Evolutionary conservation across 257 asterid species (phyloP).

Genomic region (Solanum paucissectum): DNA sequence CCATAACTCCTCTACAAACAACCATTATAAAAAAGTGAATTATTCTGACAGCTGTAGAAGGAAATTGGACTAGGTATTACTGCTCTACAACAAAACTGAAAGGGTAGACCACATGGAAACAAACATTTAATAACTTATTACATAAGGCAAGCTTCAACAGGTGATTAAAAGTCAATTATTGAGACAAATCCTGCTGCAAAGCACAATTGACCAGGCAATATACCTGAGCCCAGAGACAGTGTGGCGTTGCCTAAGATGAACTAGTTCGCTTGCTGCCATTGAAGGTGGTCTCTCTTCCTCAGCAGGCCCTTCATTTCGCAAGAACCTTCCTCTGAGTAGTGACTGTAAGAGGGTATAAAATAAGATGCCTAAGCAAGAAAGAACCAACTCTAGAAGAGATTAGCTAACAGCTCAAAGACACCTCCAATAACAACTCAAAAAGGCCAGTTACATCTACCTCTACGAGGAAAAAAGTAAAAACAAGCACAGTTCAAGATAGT

Average conservation of each 20-base stretch:
- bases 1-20: background rate
- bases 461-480: background rate
- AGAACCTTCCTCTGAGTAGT: constrained; percentile 55
- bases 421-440: background rate
- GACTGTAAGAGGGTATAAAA: constrained; percentile 30
- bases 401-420: background rate
- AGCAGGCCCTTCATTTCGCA: constrained; percentile 48
- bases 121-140: background rate
- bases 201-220: constrained; percentile 2
- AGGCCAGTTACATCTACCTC: background rate
- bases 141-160: background rate
- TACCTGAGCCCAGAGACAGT: constrained; percentile 63
- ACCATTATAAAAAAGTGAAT: background rate
- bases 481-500: background rate
- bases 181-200: background rate
- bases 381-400: background rate
- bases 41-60: background rate
- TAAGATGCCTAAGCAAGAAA: background rate
- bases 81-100: background rate
- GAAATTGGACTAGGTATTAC: background rate
- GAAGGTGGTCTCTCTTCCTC: constrained; percentile 58
- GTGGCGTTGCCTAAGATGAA: constrained; percentile 55
- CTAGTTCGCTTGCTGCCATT: constrained; percentile 41
- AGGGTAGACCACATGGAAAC: background rate
- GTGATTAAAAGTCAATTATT: background rate